These are phyloP conservation scores for Clitocybe nebularis DNA, from an alignment of 1,284 basidiomycete species.

Conservation along the genomic window DNA sequence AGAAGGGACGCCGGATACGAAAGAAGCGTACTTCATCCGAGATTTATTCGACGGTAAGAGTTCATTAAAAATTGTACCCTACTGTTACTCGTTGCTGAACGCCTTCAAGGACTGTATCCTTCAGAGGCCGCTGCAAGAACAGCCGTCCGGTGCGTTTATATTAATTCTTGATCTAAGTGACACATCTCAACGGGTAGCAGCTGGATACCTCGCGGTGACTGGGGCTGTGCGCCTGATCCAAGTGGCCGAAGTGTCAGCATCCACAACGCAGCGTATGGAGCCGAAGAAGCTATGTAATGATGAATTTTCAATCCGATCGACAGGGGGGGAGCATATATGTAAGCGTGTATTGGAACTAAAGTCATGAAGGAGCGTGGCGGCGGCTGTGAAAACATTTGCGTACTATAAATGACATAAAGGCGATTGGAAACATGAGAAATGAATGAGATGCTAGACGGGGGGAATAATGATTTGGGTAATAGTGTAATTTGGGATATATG, in stretches of 20 bases:
- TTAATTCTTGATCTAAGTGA: conserved; percentile 12
- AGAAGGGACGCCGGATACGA: conserved; percentile 87
- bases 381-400: conserved; percentile 16
- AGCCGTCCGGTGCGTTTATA: conserved; percentile 74
- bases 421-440: conserved; percentile 9
- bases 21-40: conserved; percentile 95
- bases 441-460: conserved; percentile 13
- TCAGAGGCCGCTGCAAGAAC: conserved; percentile 84
- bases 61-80: too few relatives aligned
- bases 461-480: conserved; percentile 17
- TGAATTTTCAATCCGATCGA: conserved; percentile 20
- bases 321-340: conserved; percentile 11
- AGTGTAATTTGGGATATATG: conserved; percentile 12
- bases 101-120: conserved; percentile 68
- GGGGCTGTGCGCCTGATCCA: conserved; percentile 95
- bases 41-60: conserved; percentile 84
- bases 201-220: conserved; percentile 93
- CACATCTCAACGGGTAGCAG: conserved; percentile 30
- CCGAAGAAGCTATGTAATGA: conserved; percentile 19
- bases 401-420: conserved; percentile 14
- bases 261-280: conserved; percentile 86
- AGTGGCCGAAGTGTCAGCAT: conserved; percentile 95
- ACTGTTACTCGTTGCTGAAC: conserved; percentile 10
- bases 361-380: conserved; percentile 16
- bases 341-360: conserved; percentile 13